Percentiles rank a stretch among this genome's conserved stretches.
These are phyloP conservation scores for Kodamaea kakaduensis DNA, from an alignment of 805 yeast genomes.

Conservation along the genomic window DNA sequence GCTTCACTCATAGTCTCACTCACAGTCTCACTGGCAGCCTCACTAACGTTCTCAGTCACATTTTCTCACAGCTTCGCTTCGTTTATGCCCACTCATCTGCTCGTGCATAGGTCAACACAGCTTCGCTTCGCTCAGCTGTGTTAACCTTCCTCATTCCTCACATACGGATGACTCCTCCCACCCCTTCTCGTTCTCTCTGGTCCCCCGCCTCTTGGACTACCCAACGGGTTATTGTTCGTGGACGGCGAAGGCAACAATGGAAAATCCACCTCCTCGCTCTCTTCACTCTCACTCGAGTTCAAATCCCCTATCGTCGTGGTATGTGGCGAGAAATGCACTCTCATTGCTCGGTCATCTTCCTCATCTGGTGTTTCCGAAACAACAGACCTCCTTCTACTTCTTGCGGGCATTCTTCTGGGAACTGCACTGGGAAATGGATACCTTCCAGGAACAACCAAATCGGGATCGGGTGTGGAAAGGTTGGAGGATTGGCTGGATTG, in stretches of 20 bases:
- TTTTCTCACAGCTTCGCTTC: too few species aligned
- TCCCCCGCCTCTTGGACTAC: constrained; percentile 8
- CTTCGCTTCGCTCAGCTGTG: too few species aligned
- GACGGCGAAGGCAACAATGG: constrained; percentile 8
- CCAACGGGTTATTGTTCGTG: constrained; percentile 8
- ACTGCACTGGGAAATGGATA: constrained; percentile 19
- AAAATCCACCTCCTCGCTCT: constrained; percentile 5
- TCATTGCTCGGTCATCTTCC: constrained; percentile 2
- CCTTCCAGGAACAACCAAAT: constrained; percentile 27
- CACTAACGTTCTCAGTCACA: too few species aligned
- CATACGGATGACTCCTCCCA: constrained; percentile 12
- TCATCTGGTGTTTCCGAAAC: constrained; percentile 4
- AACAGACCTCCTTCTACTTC: constrained; percentile 6
- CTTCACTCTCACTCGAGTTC: constrained; percentile 7
- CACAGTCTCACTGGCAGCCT: too few species aligned
- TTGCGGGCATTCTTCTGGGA: constrained; percentile 5
- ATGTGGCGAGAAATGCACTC: constrained; percentile 12
- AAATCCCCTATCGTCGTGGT: constrained; percentile 12
- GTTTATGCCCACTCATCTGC: too few species aligned
- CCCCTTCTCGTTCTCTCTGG: constrained; percentile 11
- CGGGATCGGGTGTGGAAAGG: constrained; percentile 23
- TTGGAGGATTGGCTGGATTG: too few species aligned
- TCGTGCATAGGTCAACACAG: too few species aligned
- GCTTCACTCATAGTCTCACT: too few species aligned
- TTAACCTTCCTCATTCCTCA: constrained; percentile 9